A percentile compares a stretch with the other conserved stretches of the same genome.
phyloP scores from a whole-genome alignment of 306 rosid genomes.

The Arachis stenosperma region DNA sequence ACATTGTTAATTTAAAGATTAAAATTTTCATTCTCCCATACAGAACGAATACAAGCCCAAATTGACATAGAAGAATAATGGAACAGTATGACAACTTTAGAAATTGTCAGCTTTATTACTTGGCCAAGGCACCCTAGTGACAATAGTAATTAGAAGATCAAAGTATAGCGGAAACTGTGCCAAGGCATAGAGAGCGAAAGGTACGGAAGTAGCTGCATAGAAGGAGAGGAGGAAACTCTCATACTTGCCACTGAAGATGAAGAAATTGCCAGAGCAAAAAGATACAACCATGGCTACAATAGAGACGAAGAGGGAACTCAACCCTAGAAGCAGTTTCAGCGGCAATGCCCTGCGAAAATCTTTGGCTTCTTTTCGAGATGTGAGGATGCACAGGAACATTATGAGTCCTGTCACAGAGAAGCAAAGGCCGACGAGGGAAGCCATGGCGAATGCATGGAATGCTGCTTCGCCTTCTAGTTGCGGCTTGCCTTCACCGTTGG shows the following conservation, averaged over 20 bases:
- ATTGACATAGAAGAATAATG: no score
- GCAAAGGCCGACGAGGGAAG: constrained; percentile 53
- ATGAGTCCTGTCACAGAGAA: constrained; percentile 57
- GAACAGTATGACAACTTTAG: background rate
- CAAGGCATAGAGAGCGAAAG: constrained; percentile 47
- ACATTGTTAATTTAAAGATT: no score
- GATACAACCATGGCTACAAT: constrained; percentile 49
- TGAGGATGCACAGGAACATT: constrained; percentile 59
- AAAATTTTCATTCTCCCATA: no score
- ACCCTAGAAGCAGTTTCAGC: constrained; percentile 45
- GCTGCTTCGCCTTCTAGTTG: constrained; percentile 31
- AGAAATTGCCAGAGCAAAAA: constrained; percentile 56
- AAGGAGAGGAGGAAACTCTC: constrained; percentile 37
- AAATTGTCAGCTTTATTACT: constrained; percentile 13
- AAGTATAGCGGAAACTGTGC: constrained; percentile 55
- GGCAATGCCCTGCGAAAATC: constrained; percentile 53
- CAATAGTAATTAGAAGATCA: constrained; percentile 50
- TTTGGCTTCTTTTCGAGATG: constrained; percentile 47
- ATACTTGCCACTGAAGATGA: constrained; percentile 38
- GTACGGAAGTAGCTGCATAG: constrained; percentile 46
- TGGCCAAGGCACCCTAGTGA: constrained; percentile 31
- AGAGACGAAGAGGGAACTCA: constrained; percentile 53
- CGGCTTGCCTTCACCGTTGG: constrained; percentile 35
- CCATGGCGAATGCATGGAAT: constrained; percentile 43
- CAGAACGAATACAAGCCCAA: no score